Evolutionary conservation across 2,329 filamentous ascomycete species (phyloP), one percentile per base, ranked within the genome.

Genomic region (Chrysosporium keratinophilum): DNA sequence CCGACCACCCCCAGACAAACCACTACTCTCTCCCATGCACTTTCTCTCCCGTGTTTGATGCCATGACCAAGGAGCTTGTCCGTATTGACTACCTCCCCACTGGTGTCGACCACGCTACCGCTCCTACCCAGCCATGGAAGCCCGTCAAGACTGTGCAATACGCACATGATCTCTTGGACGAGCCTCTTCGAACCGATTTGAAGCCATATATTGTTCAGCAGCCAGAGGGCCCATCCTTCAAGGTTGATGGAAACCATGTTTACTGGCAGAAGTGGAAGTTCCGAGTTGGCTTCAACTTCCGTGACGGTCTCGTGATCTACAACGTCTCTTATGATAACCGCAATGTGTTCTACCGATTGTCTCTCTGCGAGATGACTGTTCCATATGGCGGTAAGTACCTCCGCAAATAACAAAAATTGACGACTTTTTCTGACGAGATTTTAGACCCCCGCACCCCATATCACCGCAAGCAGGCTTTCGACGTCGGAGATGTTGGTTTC

Each of bases 71-170:
- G 69, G 79, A 83, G 62, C 76, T 88, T 37, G 76, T 85, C 44
- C 78, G 84, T 10, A 84, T 88, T 58, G 84, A 88, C 62, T 74
- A 79, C 54, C 67, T 88, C 3, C 84, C 85, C 1, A 86, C 82
- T 2, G 84, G 85, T 1, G 75, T 72, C 4, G 83, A 85, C 64
- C 75, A 78, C 53, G 78, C 75, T 5, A 72, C 76, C 56, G 78
- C 77, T 56, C 74, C 77, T 2, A 72, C 78, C 0, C 70, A 74
- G 48, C 77, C 80, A 3, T 83, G 80, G 69, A 76, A 79, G 64
- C 71, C 80, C 1, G 73, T 74, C 10, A 71, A 73, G 33, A 68
- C 76, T 0, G 76, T 72, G 45, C 72, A 77, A 59, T 77, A 78
- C 50, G 70, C 76, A 1, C 81, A 84, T 61, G 84, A 87, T 63